Base-by-base conservation (phyloP, 2,329 filamentous ascomycete species). In the Myrmaecium sp. region DNA sequence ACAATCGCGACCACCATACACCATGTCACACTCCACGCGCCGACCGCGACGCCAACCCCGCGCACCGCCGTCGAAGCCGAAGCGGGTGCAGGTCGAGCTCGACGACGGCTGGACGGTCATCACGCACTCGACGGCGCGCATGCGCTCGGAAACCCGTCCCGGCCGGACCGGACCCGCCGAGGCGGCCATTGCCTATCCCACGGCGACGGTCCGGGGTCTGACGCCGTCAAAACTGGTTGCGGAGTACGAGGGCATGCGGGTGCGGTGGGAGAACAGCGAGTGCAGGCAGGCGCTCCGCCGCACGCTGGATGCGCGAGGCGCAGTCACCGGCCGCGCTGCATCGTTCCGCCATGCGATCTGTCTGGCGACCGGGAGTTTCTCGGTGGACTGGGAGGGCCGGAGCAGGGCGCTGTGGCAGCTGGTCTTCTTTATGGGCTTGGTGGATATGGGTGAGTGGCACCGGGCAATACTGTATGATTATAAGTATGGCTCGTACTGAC, bases 81-180 rank as follows among this genome's bases (percentile, higher is more conserved):
- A 49, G 33, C 38, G 45, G 25, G 39, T 38, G 23, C 32, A 45
- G 26, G 33, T 51, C 4, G 33, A 37, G 9, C 33, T 38, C 9
- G 38, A 37, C 0, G 47, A 52, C 36, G 49, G 48, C 3, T 52
- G 49, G 49, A 52, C 44, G 3, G 38, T 52, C 1, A 39, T 52
- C n/a, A 47, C 46, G 10, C 45, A 48, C 29, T 30, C 36, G 4
- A 31, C 15, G 27, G 6, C n/a, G 15, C 11, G 17, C 14, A 9
- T 19, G 24, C 30, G 15, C 11, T 19, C 21, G 15, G 10, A 25
- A 18, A 14, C 23, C 18, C 23, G 14, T 24, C 10, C 18, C 21
- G 8, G 40, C 17, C 37, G 42, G 8, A 9, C 17, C 25, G 9
- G 25, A 25, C 13, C 12, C 29, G 14, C 25, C 24, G 14, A 21